phyloP scores from a whole-genome alignment of 1,284 basidiomycete species.

The Ustilago cynodontis region DNA sequence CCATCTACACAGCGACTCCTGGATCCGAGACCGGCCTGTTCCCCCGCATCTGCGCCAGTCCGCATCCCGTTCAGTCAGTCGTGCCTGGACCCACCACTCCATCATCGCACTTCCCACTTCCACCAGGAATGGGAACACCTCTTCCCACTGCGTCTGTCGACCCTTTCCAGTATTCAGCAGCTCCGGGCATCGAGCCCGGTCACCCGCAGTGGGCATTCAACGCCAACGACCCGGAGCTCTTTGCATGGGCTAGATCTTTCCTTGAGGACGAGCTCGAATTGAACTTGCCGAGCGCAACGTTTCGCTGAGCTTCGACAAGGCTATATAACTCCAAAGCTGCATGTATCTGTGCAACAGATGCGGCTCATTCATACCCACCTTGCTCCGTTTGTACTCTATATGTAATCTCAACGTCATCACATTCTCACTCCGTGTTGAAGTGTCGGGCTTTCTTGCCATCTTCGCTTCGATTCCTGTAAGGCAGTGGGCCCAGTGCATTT shows the following conservation, averaged over 20 bases:
- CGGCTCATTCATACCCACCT: background rate
- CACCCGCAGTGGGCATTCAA: conserved; percentile 41
- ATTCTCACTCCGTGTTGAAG: background rate
- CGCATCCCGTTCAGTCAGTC: conserved; percentile 5
- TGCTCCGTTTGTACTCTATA: background rate
- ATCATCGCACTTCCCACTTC: conserved; percentile 25
- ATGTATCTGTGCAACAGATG: background rate
- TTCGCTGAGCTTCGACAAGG: conserved; percentile 11
- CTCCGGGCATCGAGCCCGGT: conserved; percentile 22
- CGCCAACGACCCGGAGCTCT: conserved; percentile 41
- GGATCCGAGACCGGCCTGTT: conserved; percentile 19
- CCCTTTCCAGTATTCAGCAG: conserved; percentile 20
- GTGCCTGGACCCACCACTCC: conserved; percentile 19
- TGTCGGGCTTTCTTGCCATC: no score
- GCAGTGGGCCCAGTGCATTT: no score
- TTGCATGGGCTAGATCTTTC: conserved; percentile 44
- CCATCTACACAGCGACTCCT: conserved; percentile 34
- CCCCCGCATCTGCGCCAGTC: conserved; percentile 26
- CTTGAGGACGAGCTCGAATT: conserved; percentile 40
- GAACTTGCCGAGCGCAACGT: conserved; percentile 18
- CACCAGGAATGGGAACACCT: conserved; percentile 2
- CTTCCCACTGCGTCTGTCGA: background rate
- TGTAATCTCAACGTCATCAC: background rate
- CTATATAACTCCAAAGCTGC: background rate
- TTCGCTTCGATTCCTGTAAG: no score